phyloP scores from a whole-genome alignment of 345 rosid species.

The Angophora floribunda region DNA sequence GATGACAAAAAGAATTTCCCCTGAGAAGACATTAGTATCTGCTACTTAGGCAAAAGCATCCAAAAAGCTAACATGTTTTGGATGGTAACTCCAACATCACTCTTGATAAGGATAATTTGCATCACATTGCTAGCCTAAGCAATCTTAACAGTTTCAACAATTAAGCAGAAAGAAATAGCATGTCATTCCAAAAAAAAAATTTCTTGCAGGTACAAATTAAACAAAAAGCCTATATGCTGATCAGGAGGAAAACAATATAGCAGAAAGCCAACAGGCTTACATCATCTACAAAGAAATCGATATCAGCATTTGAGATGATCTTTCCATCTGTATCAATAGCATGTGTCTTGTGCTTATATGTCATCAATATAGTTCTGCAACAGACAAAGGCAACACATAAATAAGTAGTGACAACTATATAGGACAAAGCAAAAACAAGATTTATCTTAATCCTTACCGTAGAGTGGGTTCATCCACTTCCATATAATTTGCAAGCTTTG shows the following conservation, averaged over 20 bases:
- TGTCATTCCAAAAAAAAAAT: neutral
- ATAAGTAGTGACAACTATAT: neutral
- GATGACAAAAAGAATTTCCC: no score
- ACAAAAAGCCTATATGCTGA: neutral
- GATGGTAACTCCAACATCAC: neutral
- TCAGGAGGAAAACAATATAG: neutral
- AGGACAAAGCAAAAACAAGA: neutral
- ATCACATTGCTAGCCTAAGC: neutral
- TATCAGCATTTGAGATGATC: slow-evolving; percentile 80
- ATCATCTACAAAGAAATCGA: slow-evolving; percentile 81
- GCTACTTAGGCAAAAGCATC: neutral
- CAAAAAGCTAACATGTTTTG: neutral
- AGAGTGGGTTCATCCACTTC: slow-evolving; percentile 90
- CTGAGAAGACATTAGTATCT: neutral
- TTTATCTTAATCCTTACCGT: slow-evolving; percentile 26
- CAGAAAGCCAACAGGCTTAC: slow-evolving; percentile 22
- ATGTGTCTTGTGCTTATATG: slow-evolving; percentile 98
- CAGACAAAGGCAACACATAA: neutral
- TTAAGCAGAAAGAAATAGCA: neutral
- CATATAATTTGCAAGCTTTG: slow-evolving; percentile 86
- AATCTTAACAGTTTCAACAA: neutral
- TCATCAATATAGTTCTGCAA: slow-evolving; percentile 79
- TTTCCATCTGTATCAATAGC: slow-evolving; percentile 74
- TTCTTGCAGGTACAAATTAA: neutral
- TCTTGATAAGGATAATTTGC: neutral